Percentiles rank a stretch among this genome's conserved stretches.
Evolutionary conservation across 208 protist genomes (phyloP).

Genomic region (Trypanosoma conorhini): DNA sequence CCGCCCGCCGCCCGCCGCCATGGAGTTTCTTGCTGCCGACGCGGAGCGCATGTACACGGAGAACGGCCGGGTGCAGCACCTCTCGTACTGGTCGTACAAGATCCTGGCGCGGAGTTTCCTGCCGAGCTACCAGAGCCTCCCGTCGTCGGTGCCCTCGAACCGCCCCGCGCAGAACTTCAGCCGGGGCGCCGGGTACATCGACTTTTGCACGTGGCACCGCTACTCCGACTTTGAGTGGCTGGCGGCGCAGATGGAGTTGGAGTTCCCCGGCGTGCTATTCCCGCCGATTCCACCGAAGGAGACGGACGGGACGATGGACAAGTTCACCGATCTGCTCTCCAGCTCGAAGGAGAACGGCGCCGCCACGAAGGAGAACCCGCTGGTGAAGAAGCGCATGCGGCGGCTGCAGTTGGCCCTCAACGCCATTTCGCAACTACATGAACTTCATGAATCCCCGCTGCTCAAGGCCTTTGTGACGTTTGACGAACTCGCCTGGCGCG

Average conservation of each 20-base stretch:
- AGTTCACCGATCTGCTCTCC: slow-evolving; percentile 27
- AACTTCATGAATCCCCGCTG: slow-evolving; percentile 30
- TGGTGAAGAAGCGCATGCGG: slow-evolving; percentile 31
- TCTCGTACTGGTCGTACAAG: slow-evolving; percentile 44
- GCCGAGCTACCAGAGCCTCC: slow-evolving; percentile 30
- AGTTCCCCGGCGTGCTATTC: slow-evolving; percentile 38
- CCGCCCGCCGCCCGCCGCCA: too few relatives aligned
- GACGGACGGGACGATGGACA: slow-evolving; percentile 35
- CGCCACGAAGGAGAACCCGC: slow-evolving; percentile 7
- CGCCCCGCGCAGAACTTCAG: slow-evolving; percentile 27
- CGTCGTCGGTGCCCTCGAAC: slow-evolving; percentile 7
- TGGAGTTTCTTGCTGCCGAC: slow-evolving; percentile 41
- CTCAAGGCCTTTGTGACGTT: slow-evolving; percentile 32
- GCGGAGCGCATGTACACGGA: slow-evolving; percentile 33
- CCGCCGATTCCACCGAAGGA: slow-evolving; percentile 39
- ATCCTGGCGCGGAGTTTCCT: slow-evolving; percentile 32
- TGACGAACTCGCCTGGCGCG: slow-evolving; percentile 29
- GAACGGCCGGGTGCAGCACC: slow-evolving; percentile 29
- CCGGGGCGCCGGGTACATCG: slow-evolving; percentile 22
- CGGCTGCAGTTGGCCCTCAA: slow-evolving; percentile 31
- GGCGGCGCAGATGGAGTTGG: slow-evolving; percentile 17
- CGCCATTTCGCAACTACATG: slow-evolving; percentile 24
- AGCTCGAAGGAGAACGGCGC: slow-evolving; percentile 11
- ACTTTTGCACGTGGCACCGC: slow-evolving; percentile 47
- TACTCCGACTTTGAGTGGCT: slow-evolving; percentile 44